Conservation (phyloP, 2,329 filamentous ascomycete species). For the Botrytis medusae region DNA sequence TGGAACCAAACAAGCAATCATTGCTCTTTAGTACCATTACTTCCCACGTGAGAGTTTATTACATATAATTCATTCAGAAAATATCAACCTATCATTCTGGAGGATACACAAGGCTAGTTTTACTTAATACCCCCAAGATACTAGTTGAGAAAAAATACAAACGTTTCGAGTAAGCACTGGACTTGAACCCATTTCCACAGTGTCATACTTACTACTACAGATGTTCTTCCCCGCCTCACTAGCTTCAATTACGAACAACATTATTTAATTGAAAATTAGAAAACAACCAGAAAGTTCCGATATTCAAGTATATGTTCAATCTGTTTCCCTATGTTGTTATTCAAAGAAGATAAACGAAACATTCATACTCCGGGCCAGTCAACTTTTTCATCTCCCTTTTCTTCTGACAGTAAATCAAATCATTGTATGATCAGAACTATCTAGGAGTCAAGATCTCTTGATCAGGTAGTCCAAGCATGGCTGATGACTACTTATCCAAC, state of each 20-base stretch:
- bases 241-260: not conserved
- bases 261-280: not conserved
- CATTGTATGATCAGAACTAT: not conserved
- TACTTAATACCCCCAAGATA: not conserved
- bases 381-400: not conserved
- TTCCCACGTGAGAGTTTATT: not conserved
- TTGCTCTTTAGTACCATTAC: not conserved
- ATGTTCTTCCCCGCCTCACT: no score
- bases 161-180: not conserved
- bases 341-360: not conserved
- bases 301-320: not conserved
- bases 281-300: not conserved
- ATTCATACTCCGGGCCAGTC: not conserved
- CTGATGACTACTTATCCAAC: not conserved
- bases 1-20: not conserved
- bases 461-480: not conserved
- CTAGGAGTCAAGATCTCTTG: not conserved
- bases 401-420: not conserved
- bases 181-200: not conserved
- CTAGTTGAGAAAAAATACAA: not conserved
- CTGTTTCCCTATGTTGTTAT: not conserved
- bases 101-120: accelerated
- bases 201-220: no score
- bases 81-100: not conserved
- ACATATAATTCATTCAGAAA: not conserved